Conservation (phyloP, 345 rosid genomes). For the Tarenaya hassleriana region DNA sequence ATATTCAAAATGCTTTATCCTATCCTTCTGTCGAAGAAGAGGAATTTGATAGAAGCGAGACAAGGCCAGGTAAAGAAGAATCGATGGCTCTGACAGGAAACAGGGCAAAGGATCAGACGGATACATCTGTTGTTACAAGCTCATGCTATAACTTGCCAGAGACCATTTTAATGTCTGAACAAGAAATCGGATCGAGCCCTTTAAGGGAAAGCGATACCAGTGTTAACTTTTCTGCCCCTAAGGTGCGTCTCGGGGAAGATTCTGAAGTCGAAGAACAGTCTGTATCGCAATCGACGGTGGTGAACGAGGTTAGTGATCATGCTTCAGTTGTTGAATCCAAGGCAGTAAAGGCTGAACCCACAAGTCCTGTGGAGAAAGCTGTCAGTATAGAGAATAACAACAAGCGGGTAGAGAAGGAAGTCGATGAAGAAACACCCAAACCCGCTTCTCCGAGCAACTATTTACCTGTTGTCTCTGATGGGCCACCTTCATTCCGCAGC, state of each 20-base stretch:
- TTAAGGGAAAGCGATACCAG: conserved; percentile 37
- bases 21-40: conserved; percentile 34
- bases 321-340: conserved; percentile 32
- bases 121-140: conserved; percentile 29
- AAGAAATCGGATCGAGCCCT: conserved; percentile 38
- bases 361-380: conserved; percentile 46
- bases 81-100: conserved; percentile 21
- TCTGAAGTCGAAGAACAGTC: conserved; percentile 23
- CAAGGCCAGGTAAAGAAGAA: conserved; percentile 29
- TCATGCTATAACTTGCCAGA: conserved; percentile 48
- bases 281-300: conserved; percentile 22
- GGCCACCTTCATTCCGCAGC: conserved; percentile 80
- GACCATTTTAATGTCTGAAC: conserved; percentile 46
- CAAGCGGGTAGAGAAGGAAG: conserved; percentile 44
- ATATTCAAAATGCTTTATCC: conserved; percentile 32
- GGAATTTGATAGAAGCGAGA: conserved; percentile 34
- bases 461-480: conserved; percentile 44
- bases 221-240: conserved; percentile 25
- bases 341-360: conserved; percentile 32
- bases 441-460: conserved; percentile 40
- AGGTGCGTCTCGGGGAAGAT: conserved; percentile 19
- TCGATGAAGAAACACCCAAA: conserved; percentile 58
- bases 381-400: conserved; percentile 38
- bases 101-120: conserved; percentile 34
- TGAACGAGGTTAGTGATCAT: conserved; percentile 33